Conservation (phyloP, 805 yeast species). For the Ogataea pignaliae region DNA sequence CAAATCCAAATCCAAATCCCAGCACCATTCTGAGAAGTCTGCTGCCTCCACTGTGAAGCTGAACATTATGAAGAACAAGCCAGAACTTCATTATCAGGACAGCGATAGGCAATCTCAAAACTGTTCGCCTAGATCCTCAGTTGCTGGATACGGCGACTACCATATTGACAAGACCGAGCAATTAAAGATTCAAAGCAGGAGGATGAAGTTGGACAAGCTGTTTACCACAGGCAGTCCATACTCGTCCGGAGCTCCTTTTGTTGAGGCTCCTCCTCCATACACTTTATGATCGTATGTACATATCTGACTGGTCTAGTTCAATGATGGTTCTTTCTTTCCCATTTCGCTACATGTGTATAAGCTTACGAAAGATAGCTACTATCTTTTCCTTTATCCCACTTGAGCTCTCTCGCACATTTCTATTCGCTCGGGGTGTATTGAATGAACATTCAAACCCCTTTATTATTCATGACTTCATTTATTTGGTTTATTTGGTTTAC, state of each 20-base stretch:
- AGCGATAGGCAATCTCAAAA: neutral
- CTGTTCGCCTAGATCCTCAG: neutral
- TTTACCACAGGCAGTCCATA: conserved; percentile 10
- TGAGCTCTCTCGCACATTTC: neutral
- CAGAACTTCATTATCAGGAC: neutral
- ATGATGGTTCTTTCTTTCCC: too few relatives aligned
- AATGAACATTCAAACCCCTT: neutral
- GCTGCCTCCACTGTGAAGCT: neutral
- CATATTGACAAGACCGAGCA: conserved; percentile 24
- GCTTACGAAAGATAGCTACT: neutral
- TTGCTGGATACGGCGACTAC: conserved; percentile 3
- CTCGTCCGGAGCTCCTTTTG: conserved; percentile 5
- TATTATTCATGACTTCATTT: neutral
- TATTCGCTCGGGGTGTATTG: neutral
- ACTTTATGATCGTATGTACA: conserved; percentile 8
- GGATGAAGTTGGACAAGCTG: conserved; percentile 24
- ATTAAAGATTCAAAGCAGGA: conserved; percentile 21
- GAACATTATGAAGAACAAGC: neutral
- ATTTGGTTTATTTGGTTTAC: neutral
- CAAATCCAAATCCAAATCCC: too few relatives aligned
- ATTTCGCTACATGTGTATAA: too few relatives aligned
- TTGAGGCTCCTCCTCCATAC: conserved; percentile 24
- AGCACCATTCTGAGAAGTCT: neutral
- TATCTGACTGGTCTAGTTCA: too few relatives aligned
- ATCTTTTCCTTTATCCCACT: neutral